Conservation (phyloP, 768 basidiomycete species). For the Crepidotus variabilis region DNA sequence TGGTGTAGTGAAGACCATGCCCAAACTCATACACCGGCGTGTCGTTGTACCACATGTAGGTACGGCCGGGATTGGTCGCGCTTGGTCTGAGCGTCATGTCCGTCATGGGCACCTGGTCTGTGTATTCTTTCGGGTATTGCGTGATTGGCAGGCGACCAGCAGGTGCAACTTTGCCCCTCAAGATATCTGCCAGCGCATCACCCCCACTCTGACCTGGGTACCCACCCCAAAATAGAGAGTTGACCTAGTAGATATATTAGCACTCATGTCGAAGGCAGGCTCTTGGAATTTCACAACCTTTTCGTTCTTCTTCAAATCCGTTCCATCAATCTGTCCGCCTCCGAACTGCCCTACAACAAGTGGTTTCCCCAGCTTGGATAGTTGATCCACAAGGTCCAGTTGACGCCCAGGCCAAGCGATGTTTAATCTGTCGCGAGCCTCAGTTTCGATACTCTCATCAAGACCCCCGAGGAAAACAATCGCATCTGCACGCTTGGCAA, state of each 20-base stretch:
- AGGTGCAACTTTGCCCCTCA: slow-evolving; percentile 48
- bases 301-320: slow-evolving; percentile 38
- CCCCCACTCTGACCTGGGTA: slow-evolving; percentile 58
- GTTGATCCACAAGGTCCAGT: slow-evolving; percentile 42
- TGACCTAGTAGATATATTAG: slow-evolving; percentile 41
- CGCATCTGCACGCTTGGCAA: slow-evolving; percentile 44
- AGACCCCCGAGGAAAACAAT: slow-evolving; percentile 55
- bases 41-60: slow-evolving; percentile 56
- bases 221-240: slow-evolving; percentile 52
- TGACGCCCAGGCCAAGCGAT: slow-evolving; percentile 58
- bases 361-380: slow-evolving; percentile 46
- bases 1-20: slow-evolving; percentile 51
- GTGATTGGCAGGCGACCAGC: slow-evolving; percentile 52
- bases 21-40: slow-evolving; percentile 52
- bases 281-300: slow-evolving; percentile 29
- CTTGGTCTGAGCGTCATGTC: slow-evolving; percentile 54
- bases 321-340: slow-evolving; percentile 52
- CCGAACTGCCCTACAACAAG: slow-evolving; percentile 53
- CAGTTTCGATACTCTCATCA: slow-evolving; percentile 44
- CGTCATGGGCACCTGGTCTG: slow-evolving; percentile 48
- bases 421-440: slow-evolving; percentile 40
- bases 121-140: slow-evolving; percentile 49
- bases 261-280: no score
- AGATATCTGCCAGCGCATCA: slow-evolving; percentile 47
- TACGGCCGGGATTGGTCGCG: slow-evolving; percentile 46